Percentiles rank a stretch among this genome's conserved stretches.
Conservation (phyloP, 441 rosid species). For the Gossypium trilobum region DNA sequence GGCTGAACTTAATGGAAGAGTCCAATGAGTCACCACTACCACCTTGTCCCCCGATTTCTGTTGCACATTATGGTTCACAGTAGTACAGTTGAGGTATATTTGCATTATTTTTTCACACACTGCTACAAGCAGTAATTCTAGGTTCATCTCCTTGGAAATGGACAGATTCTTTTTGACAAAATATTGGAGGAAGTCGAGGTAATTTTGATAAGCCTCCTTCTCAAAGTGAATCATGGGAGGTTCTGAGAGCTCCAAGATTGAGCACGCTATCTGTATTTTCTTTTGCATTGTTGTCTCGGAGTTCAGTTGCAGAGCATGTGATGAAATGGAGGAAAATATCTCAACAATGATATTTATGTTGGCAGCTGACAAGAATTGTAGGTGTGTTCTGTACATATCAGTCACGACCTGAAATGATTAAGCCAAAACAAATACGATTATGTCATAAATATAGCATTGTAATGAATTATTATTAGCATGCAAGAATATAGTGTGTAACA, state of each 20-base stretch:
- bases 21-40: slow-evolving; percentile 34
- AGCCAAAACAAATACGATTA: not conserved
- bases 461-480: not conserved
- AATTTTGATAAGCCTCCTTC: slow-evolving; percentile 69
- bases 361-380: slow-evolving; percentile 39
- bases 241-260: slow-evolving; percentile 59
- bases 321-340: slow-evolving; percentile 51
- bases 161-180: slow-evolving; percentile 36
- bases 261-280: slow-evolving; percentile 74
- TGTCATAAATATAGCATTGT: not conserved
- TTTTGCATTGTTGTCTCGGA: slow-evolving; percentile 42
- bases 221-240: slow-evolving; percentile 84
- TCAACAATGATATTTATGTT: slow-evolving; percentile 42
- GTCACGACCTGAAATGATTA: slow-evolving; percentile 53
- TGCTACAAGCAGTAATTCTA: slow-evolving; percentile 46
- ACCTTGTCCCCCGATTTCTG: slow-evolving; percentile 24
- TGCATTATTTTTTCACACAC: slow-evolving; percentile 53
- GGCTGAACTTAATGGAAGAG: slow-evolving; percentile 60
- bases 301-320: slow-evolving; percentile 65
- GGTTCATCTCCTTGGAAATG: slow-evolving; percentile 39
- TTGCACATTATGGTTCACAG: slow-evolving; percentile 14
- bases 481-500: slow-evolving; percentile 5
- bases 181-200: slow-evolving; percentile 57
- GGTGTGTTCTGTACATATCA: slow-evolving; percentile 51
- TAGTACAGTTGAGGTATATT: slow-evolving; percentile 54